Conservation (phyloP, 805 yeast species). For the Ogataea glucozyma region DNA sequence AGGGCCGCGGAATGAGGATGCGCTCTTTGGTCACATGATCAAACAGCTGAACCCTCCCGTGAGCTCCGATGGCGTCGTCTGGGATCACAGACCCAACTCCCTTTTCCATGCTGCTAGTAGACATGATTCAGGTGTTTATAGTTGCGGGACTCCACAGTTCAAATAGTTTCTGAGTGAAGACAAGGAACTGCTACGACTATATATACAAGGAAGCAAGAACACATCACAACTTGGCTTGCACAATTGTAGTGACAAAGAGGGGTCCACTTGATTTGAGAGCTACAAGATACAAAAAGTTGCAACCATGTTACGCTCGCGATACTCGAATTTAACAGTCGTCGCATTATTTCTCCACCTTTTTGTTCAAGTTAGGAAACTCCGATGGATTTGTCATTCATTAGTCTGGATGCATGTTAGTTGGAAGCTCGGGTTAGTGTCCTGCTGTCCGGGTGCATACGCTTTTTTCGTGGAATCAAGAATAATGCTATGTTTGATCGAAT, state of each 20-base stretch:
- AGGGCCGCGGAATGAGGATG: conserved; percentile 61
- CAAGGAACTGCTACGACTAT: neutral
- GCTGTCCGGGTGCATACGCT: too few species aligned
- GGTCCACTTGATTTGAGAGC: neutral
- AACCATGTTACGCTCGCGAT: too few species aligned
- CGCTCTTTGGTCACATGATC: conserved; percentile 10
- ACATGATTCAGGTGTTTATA: neutral
- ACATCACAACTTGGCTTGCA: too few species aligned
- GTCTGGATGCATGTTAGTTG: too few species aligned
- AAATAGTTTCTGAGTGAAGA: too few species aligned
- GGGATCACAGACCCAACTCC: conserved; percentile 1
- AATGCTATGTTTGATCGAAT: too few species aligned
- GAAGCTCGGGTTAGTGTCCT: too few species aligned
- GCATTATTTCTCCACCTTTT: conserved; percentile 3
- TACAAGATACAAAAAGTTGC: neutral
- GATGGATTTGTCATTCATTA: too few species aligned
- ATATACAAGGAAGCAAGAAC: too few species aligned
- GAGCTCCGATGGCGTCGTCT: conserved; percentile 1
- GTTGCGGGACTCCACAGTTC: neutral
- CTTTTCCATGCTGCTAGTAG: conserved; percentile 14
- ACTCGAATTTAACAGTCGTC: neutral
- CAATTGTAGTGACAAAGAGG: too few species aligned
- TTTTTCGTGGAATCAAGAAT: too few species aligned
- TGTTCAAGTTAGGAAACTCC: conserved; percentile 1
- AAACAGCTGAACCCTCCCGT: conserved; percentile 12